Percentiles rank a stretch among this genome's conserved stretches.
Evolutionary conservation across 176 grass and related monocot species (phyloP).

Genomic region (Phragmites australis): DNA sequence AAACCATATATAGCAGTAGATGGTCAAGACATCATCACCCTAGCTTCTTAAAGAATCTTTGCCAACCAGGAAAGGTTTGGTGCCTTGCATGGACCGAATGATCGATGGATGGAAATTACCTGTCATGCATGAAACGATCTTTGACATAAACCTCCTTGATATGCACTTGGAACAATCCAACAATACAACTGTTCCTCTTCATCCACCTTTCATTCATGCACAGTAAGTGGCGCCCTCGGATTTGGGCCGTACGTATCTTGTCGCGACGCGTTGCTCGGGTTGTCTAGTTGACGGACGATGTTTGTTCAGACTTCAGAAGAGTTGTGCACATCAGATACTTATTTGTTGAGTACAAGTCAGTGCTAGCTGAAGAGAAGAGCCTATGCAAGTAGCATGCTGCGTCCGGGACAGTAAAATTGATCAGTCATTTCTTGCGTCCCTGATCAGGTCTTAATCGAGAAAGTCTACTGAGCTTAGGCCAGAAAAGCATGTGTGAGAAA

Average conservation of each 20-base stretch:
- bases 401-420: slow-evolving; percentile 34
- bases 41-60: slow-evolving; percentile 22
- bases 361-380: not conserved
- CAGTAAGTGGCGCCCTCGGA: not conserved
- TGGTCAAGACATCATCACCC: not conserved
- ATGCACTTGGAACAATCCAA: slow-evolving; percentile 33
- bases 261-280: slow-evolving; percentile 5
- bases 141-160: slow-evolving; percentile 2
- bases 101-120: not conserved
- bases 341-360: slow-evolving; percentile 43
- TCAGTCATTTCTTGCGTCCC: slow-evolving; percentile 19
- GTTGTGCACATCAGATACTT: not conserved
- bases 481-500: not conserved
- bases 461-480: slow-evolving; percentile 32
- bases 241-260: not conserved
- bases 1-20: not conserved
- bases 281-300: too few species aligned
- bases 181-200: slow-evolving; percentile 17
- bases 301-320: too few species aligned
- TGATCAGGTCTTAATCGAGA: not conserved
- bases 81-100: slow-evolving; percentile 19
- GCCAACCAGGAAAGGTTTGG: slow-evolving; percentile 34
- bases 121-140: slow-evolving; percentile 9
- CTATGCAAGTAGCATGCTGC: not conserved
- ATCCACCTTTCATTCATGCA: not conserved